These are phyloP conservation scores for Vanilla planifolia DNA, from an alignment of 106 monocot species.

Conservation along the genomic window DNA sequence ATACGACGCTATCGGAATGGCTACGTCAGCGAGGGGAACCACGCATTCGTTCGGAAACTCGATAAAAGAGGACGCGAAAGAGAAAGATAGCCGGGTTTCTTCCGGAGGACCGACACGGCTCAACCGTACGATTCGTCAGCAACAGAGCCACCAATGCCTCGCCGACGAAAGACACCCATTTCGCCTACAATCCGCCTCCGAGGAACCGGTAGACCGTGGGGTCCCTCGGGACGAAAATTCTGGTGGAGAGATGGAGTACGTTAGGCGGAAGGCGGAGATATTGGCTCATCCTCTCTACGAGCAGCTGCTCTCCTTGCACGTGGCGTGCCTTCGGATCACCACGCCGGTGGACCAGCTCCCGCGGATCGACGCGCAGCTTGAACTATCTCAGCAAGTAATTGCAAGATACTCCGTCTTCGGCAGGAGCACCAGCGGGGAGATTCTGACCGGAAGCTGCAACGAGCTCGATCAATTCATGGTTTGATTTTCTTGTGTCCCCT, in stretches of 20 bases:
- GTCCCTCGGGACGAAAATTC: too few species aligned
- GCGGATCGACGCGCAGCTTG: slow-evolving; percentile 75
- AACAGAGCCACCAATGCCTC: too few species aligned
- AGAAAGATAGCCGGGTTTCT: too few species aligned
- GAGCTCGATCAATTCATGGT: slow-evolving; percentile 94
- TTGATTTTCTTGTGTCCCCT: background rate
- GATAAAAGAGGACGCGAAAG: too few species aligned
- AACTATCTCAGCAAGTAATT: slow-evolving; percentile 58
- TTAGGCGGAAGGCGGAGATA: slow-evolving; percentile 66
- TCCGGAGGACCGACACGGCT: too few species aligned
- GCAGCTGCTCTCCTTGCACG: slow-evolving; percentile 76
- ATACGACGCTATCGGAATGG: too few species aligned
- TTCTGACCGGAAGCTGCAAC: slow-evolving; percentile 34
- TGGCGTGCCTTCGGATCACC: slow-evolving; percentile 69
- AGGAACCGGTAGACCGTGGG: too few species aligned
- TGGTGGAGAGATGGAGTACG: slow-evolving; percentile 37
- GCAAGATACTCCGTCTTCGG: slow-evolving; percentile 52
- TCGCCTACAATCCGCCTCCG: too few species aligned
- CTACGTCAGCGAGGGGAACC: too few species aligned
- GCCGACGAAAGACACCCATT: too few species aligned
- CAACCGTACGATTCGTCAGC: too few species aligned
- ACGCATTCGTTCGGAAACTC: too few species aligned
- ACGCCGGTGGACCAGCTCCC: slow-evolving; percentile 89
- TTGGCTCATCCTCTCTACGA: slow-evolving; percentile 72
- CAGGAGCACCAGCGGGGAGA: slow-evolving; percentile 10